Conservation (phyloP, 139 green algal genomes). For the Asterochloris sp. region DNA sequence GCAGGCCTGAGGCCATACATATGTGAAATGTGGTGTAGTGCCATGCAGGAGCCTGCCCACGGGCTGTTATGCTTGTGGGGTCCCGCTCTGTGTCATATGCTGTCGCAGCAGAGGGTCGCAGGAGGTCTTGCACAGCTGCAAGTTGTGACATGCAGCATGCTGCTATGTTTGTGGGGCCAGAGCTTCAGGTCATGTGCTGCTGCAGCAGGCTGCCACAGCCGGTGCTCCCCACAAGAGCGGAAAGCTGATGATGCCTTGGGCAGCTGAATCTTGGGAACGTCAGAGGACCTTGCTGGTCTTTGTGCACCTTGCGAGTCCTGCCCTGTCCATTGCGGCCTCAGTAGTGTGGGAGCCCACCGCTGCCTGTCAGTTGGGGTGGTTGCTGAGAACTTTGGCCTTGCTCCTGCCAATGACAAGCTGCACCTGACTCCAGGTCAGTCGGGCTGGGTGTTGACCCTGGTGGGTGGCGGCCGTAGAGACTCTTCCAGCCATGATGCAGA, state of each 20-base stretch:
- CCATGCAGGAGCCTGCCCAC: neutral
- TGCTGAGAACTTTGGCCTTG: neutral
- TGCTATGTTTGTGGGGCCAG: no score
- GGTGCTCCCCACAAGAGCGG: no score
- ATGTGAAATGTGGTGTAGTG: neutral
- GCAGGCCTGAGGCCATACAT: neutral
- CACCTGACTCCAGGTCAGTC: neutral
- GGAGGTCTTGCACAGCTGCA: no score
- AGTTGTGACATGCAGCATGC: no score
- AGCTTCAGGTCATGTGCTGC: no score
- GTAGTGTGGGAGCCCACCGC: neutral
- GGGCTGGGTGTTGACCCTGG: constrained; percentile 24
- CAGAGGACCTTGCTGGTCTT: neutral
- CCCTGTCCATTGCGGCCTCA: neutral
- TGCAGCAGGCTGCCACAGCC: no score
- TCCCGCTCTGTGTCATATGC: no score
- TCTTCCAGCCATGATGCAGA: constrained; percentile 26
- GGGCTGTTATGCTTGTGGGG: no score
- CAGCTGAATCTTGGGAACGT: neutral
- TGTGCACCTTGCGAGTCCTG: neutral
- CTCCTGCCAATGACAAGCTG: neutral
- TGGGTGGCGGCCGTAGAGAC: constrained; percentile 23
- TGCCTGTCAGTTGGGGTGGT: neutral
- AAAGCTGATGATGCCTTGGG: no score
- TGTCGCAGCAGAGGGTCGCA: no score